Evolutionary conservation across 2,329 filamentous ascomycete genomes (phyloP).

Genomic region (Phoma sp.): DNA sequence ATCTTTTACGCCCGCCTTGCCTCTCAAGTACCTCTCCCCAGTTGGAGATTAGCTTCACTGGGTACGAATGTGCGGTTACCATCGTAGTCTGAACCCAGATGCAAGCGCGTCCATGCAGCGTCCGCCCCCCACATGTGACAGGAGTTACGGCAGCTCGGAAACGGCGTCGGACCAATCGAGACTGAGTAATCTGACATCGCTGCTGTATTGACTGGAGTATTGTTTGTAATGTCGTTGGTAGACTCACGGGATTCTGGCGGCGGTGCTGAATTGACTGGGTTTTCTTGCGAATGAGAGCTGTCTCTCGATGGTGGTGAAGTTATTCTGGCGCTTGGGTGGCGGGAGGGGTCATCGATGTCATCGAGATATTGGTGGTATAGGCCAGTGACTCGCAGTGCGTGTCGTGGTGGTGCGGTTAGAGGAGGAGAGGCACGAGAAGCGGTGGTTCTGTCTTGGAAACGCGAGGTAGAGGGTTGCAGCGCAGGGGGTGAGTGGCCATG

Average conservation of each 20-base stretch:
- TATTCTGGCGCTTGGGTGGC: neutral
- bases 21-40: neutral
- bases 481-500: too few relatives aligned
- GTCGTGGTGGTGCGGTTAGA: too few relatives aligned
- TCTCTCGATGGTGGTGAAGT: neutral
- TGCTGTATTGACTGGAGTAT: neutral
- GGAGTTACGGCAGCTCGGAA: neutral
- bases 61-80: conserved; percentile 1
- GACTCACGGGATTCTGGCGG: neutral
- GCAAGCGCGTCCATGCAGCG: neutral
- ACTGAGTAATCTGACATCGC: neutral
- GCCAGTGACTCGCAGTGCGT: too few relatives aligned
- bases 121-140: neutral
- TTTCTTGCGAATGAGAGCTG: too few relatives aligned
- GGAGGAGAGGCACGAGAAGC: too few relatives aligned
- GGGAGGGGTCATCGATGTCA: neutral
- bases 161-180: neutral
- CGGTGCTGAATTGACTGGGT: neutral
- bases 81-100: neutral
- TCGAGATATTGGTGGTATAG: neutral
- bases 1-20: neutral
- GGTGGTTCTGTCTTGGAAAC: too few relatives aligned
- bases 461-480: too few relatives aligned
- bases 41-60: neutral
- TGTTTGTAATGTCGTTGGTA: neutral